phyloP scores from a whole-genome alignment of 495 filamentous ascomycete genomes.

The Clohesyomyces aquaticus region DNA sequence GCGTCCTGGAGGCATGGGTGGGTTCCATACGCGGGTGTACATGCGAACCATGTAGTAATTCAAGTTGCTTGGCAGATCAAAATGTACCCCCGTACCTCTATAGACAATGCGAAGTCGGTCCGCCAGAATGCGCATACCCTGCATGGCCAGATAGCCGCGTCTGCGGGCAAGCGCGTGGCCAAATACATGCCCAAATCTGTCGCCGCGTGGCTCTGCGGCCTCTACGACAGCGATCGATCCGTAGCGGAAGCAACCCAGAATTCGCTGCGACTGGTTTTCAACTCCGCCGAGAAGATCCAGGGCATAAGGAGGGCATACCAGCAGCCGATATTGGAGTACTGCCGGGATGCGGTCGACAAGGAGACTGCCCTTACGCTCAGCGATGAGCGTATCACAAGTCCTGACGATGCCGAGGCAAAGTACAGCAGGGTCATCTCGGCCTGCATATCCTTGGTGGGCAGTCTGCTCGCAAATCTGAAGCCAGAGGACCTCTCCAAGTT shows the following conservation, averaged over 20 bases:
- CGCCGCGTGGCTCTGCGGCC: conserved; percentile 84
- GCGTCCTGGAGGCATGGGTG: conserved; percentile 86
- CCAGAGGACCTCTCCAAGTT: conserved; percentile 45
- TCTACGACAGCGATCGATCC: conserved; percentile 79
- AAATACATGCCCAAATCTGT: conserved; percentile 74
- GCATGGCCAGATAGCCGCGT: conserved; percentile 71
- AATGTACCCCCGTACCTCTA: conserved; percentile 83
- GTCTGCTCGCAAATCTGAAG: conserved; percentile 52
- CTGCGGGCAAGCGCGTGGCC: conserved; percentile 77
- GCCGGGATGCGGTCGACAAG: conserved; percentile 69
- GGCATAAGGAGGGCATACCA: conserved; percentile 80
- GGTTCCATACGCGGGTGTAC: conserved; percentile 49
- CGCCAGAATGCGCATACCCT: conserved; percentile 79
- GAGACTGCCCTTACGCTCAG: conserved; percentile 82
- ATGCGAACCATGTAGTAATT: conserved; percentile 45
- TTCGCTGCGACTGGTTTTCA: conserved; percentile 71
- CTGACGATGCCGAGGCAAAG: conserved; percentile 83
- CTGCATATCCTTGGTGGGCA: conserved; percentile 60
- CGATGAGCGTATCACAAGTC: conserved; percentile 79
- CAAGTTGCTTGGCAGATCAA: conserved; percentile 61
- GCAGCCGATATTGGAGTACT: conserved; percentile 74
- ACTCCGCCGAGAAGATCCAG: conserved; percentile 73
- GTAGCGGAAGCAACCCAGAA: conserved; percentile 74
- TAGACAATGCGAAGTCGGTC: conserved; percentile 84
- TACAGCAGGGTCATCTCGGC: conserved; percentile 78